Evolutionary conservation across 179 eudicot genomes (phyloP).

Genomic region (Silene coronaria): DNA sequence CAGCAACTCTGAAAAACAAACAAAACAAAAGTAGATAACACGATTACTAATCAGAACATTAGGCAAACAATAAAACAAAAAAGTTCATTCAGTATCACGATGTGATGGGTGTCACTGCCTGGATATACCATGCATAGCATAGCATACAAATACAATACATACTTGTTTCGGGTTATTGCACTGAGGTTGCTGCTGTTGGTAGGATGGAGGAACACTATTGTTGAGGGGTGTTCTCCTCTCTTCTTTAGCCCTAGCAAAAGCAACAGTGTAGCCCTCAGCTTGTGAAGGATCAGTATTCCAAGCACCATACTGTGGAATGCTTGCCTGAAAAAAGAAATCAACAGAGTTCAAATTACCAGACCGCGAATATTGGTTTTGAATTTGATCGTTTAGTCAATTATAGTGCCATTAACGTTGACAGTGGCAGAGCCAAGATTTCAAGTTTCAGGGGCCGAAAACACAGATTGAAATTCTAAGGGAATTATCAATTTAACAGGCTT

Average conservation of each 20-base stretch:
- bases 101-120: no score
- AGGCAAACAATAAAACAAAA: background rate
- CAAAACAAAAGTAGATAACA: background rate
- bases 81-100: no score
- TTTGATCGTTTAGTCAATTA: no score
- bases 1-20: conserved; percentile 29
- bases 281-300: conserved; percentile 36
- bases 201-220: conserved; percentile 10
- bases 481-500: no score
- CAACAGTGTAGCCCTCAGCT: conserved; percentile 34
- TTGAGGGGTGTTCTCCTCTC: conserved; percentile 28
- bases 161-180: conserved; percentile 13
- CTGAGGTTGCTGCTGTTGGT: conserved; percentile 16
- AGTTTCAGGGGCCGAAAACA: no score
- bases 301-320: conserved; percentile 35
- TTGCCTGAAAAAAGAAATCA: conserved; percentile 14
- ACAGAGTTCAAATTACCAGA: no score
- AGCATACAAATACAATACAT: background rate
- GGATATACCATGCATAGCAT: background rate
- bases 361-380: no score
- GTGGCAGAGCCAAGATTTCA: no score
- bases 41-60: background rate
- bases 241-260: conserved; percentile 29
- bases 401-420: no score
- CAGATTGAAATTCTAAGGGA: no score